These are phyloP conservation scores for Poterioochromonas sp. DNA, from an alignment of 352 stramenopile species.

Conservation along the genomic window DNA sequence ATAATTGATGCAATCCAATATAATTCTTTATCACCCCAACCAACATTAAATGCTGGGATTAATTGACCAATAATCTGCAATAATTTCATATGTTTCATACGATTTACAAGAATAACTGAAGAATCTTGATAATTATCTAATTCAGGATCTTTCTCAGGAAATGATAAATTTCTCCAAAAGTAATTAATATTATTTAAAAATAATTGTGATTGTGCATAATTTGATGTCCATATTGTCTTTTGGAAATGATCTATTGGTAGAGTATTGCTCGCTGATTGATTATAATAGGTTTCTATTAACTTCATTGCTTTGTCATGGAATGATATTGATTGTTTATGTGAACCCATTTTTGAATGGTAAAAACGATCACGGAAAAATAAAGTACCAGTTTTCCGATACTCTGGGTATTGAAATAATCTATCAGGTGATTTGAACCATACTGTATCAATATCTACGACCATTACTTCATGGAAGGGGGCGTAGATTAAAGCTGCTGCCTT, in stretches of 20 bases:
- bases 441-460: constrained; percentile 7
- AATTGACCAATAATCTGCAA: not conserved
- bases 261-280: not conserved
- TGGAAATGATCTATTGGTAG: too few relatives aligned
- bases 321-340: not conserved
- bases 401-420: not conserved
- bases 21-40: constrained; percentile 28
- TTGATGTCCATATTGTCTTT: too few relatives aligned
- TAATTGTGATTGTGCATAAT: too few relatives aligned
- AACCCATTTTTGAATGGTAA: too few relatives aligned
- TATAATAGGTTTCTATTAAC: not conserved
- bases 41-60: not conserved
- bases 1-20: constrained; percentile 25
- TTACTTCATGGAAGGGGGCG: not conserved
- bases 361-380: constrained; percentile 29
- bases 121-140: constrained; percentile 19
- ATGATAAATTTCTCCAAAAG: not conserved
- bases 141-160: too few relatives aligned
- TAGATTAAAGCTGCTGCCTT: not conserved
- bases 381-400: not conserved
- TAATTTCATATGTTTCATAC: not conserved
- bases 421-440: constrained; percentile 25
- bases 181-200: not conserved
- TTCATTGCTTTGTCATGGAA: not conserved
- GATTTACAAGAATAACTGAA: constrained; percentile 2